Evolutionary conservation across 768 basidiomycete genomes (phyloP), one percentile per base, ranked within the genome.

Genomic region (Russula sp.): DNA sequence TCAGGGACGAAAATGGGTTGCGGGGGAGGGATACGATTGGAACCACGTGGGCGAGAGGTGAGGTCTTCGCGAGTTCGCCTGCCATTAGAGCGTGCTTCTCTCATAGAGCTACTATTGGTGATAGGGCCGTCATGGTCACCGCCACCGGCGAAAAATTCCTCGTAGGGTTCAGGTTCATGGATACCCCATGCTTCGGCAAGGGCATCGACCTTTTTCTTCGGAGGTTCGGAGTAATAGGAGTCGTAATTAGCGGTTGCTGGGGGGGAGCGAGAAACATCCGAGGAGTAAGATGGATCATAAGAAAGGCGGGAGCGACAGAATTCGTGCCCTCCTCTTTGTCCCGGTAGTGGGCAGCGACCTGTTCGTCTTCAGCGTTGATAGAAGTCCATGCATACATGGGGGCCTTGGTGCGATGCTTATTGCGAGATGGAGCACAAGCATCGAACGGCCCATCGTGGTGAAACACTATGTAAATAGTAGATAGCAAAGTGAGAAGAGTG

Each of bases 131-230:
- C 85, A 30, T 79, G 59, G 67, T 74, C 62, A 40, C 88, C 88
- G 50, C 89, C 88, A 22, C 90, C 92, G 26, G 90, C 91, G 67
- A 84, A 89, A 72, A 94, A 94, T 70, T 94, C 92, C 70, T 94
- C 92, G 70, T 83, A 94, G 8, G 92, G 92, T 72, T 94, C 92
- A 5, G 92, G 92, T 71, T 94, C 92, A 69, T 92, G 90, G 57
- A 91, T 92, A 42, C 92, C 92, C 92, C 92, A 94, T 1, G 92
- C 92, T 75, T 94, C 92, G 52, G 92, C 92, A 63, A 94, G 86
- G 42, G 89, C 90, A 69, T 94, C 90, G 38, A 90, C 86, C 72
- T 90, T 90, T 76, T 90, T 91, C 84, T 92, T 92, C 38, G 87
- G 84, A 10, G 83, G 82, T 64, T 84, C 81, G 59, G 74, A 73